phyloP scores from a whole-genome alignment of 1,139 yeast species.

The Debaryomyces fabryi region DNA sequence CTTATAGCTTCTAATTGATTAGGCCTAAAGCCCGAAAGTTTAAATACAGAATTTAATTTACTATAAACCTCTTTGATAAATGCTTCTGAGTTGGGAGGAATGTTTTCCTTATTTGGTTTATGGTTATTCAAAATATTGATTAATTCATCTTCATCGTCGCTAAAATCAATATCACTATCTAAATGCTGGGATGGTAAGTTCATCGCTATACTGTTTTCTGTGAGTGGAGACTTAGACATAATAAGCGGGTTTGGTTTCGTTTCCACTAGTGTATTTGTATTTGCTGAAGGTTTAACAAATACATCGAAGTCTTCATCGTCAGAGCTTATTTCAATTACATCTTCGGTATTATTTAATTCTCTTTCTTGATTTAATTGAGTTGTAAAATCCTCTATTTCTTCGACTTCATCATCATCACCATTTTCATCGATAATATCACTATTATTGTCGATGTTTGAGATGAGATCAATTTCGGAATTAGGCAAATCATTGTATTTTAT shows the following conservation, averaged over 20 bases:
- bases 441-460: slow-evolving; percentile 10
- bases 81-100: slow-evolving; percentile 37
- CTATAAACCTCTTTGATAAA: slow-evolving; percentile 59
- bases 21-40: slow-evolving; percentile 68
- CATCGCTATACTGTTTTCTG: slow-evolving; percentile 4
- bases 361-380: slow-evolving; percentile 49
- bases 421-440: slow-evolving; percentile 15
- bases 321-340: slow-evolving; percentile 35
- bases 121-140: slow-evolving; percentile 24
- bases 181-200: slow-evolving; percentile 10
- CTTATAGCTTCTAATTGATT: slow-evolving; percentile 88
- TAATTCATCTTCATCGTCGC: slow-evolving; percentile 43
- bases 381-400: slow-evolving; percentile 33
- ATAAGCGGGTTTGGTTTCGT: slow-evolving; percentile 7
- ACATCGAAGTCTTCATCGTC: slow-evolving; percentile 29
- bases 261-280: not conserved
- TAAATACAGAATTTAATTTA: slow-evolving; percentile 61
- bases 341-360: slow-evolving; percentile 31
- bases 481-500: slow-evolving; percentile 21
- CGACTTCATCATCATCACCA: slow-evolving; percentile 29
- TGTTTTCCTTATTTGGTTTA: slow-evolving; percentile 16
- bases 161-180: slow-evolving; percentile 34
- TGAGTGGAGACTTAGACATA: slow-evolving; percentile 6
- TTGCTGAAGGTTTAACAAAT: slow-evolving; percentile 1
- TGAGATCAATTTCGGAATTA: slow-evolving; percentile 14